Percentiles rank a stretch among this genome's conserved stretches.
Evolutionary conservation across 2,329 filamentous ascomycete species (phyloP).

Genomic region (Xylaria sp.): DNA sequence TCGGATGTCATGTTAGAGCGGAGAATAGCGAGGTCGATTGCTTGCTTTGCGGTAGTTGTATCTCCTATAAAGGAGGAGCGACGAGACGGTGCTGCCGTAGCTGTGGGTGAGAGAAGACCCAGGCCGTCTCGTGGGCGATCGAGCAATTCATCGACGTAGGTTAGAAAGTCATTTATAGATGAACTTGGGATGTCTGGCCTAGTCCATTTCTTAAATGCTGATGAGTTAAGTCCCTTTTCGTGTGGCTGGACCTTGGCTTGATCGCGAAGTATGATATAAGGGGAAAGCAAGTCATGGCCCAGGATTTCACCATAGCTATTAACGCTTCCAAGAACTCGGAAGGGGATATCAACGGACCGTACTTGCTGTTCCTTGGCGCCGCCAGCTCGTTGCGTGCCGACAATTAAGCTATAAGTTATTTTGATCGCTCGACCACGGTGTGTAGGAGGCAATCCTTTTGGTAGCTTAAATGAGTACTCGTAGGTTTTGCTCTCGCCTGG

Average conservation of each 20-base stretch:
- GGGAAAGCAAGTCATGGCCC: conserved; percentile 92
- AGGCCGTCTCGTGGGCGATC: conserved; percentile 65
- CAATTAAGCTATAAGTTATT: conserved; percentile 87
- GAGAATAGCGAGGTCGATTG: conserved; percentile 90
- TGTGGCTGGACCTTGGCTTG: conserved; percentile 73
- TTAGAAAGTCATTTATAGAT: conserved; percentile 73
- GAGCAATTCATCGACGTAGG: conserved; percentile 81
- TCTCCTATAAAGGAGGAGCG: conserved; percentile 66
- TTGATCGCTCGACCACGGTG: conserved; percentile 95
- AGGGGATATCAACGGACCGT: conserved; percentile 90
- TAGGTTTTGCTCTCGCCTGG: conserved; percentile 91
- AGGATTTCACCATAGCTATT: conserved; percentile 88
- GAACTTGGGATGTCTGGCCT: conserved; percentile 49
- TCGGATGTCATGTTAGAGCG: conserved; percentile 76
- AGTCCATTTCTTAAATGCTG: conserved; percentile 42
- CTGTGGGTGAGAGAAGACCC: conserved; percentile 78
- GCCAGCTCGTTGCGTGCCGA: conserved; percentile 89
- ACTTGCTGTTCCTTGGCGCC: conserved; percentile 83
- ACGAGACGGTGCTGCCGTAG: conserved; percentile 64
- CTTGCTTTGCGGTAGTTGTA: conserved; percentile 76
- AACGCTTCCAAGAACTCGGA: conserved; percentile 91
- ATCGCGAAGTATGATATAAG: conserved; percentile 89
- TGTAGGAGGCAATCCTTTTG: conserved; percentile 87
- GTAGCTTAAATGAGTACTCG: conserved; percentile 86
- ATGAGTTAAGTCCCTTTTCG: conserved; percentile 49